phyloP scores from a whole-genome alignment of 495 filamentous ascomycete genomes.

The Trypethelium eluteriae region DNA sequence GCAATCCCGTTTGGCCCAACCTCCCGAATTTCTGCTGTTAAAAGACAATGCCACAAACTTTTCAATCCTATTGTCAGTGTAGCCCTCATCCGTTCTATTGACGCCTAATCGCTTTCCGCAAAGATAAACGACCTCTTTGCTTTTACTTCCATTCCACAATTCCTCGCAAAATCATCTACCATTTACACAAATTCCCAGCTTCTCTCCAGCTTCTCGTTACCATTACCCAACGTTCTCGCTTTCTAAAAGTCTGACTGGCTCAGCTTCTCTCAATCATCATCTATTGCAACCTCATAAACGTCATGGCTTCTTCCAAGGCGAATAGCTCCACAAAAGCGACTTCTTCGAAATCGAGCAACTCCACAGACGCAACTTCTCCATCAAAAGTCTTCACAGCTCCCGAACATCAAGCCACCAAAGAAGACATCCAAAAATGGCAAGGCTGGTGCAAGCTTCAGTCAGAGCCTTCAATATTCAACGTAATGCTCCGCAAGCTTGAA shows the following conservation, averaged over 20 bases:
- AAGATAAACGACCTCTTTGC: not conserved
- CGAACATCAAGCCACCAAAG: not conserved
- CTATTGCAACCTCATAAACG: not conserved
- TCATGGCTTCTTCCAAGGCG: not conserved
- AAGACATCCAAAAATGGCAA: constrained; percentile 43
- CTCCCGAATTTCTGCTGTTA: not conserved
- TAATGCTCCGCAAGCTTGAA: constrained; percentile 71
- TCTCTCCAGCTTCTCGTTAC: not conserved
- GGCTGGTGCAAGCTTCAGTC: constrained; percentile 89
- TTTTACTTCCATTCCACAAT: not conserved
- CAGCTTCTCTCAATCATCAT: not conserved
- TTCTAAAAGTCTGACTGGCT: not conserved
- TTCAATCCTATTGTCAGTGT: not conserved
- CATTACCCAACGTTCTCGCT: not conserved
- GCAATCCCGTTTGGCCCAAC: not conserved
- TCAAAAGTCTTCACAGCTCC: constrained; percentile 6
- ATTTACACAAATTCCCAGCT: not conserved
- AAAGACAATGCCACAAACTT: not conserved
- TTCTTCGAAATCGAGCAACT: not conserved
- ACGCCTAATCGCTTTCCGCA: too few relatives aligned
- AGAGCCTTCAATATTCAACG: constrained; percentile 83
- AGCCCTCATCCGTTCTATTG: not conserved
- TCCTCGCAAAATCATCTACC: not conserved
- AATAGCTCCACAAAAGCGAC: constrained; percentile 25
- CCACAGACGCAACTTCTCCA: not conserved